Conservation (phyloP, 768 basidiomycete genomes). For the Arthromyces matolae region DNA sequence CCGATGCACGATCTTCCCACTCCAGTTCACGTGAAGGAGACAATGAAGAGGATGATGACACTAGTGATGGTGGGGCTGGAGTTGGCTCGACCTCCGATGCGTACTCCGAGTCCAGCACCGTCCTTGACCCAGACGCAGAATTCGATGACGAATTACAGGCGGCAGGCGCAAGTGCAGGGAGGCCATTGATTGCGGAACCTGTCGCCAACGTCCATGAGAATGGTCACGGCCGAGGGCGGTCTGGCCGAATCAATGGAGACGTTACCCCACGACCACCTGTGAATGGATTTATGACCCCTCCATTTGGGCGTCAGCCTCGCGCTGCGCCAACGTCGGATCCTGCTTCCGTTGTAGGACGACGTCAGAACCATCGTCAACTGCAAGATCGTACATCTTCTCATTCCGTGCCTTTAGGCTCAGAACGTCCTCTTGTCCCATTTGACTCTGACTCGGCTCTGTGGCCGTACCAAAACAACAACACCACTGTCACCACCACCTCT, state of each 20-base stretch:
- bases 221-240: slow-evolving; percentile 3
- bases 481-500: slow-evolving; percentile 32
- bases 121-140: slow-evolving; percentile 34
- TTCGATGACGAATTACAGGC: slow-evolving; percentile 24
- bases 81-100: slow-evolving; percentile 32
- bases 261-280: slow-evolving; percentile 59
- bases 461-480: slow-evolving; percentile 44
- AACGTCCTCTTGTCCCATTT: slow-evolving; percentile 55
- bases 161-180: slow-evolving; percentile 28
- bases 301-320: slow-evolving; percentile 8
- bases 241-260: slow-evolving; percentile 40
- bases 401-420: slow-evolving; percentile 10
- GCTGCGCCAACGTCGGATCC: background rate
- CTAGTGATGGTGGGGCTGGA: slow-evolving; percentile 22
- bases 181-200: slow-evolving; percentile 28
- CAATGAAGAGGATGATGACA: slow-evolving; percentile 43
- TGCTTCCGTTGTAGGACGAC: background rate
- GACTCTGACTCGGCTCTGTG: slow-evolving; percentile 63
- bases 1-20: slow-evolving; percentile 31
- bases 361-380: background rate
- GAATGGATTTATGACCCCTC: slow-evolving; percentile 18
- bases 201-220: slow-evolving; percentile 5
- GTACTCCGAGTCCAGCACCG: slow-evolving; percentile 40
- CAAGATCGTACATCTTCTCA: background rate
- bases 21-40: slow-evolving; percentile 55